Conservation (phyloP, 306 rosid species). For the Geum urbanum region DNA sequence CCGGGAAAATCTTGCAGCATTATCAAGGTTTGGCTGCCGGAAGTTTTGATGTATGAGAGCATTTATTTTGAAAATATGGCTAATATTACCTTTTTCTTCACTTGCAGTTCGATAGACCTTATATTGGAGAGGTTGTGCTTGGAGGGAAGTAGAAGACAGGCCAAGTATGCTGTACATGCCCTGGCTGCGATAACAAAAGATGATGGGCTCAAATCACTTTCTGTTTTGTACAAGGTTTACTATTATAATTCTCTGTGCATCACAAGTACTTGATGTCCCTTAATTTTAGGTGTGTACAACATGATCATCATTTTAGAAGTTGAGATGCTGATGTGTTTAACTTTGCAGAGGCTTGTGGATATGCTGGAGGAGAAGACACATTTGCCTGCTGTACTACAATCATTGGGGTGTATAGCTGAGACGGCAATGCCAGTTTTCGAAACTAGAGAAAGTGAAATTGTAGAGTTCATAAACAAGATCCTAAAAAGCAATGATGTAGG, state of each 20-base stretch:
- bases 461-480: slow-evolving; percentile 71
- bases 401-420: slow-evolving; percentile 95
- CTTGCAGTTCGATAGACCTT: slow-evolving; percentile 84
- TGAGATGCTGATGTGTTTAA: slow-evolving; percentile 31
- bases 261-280: slow-evolving; percentile 7
- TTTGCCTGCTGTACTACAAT: slow-evolving; percentile 90
- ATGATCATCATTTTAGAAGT: slow-evolving; percentile 7
- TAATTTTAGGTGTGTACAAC: not conserved
- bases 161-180: slow-evolving; percentile 94
- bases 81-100: slow-evolving; percentile 24
- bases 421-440: slow-evolving; percentile 95
- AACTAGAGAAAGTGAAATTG: slow-evolving; percentile 84
- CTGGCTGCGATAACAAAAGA: slow-evolving; percentile 95
- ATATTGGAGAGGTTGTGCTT: slow-evolving; percentile 79
- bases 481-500: slow-evolving; percentile 63
- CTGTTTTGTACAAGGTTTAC: slow-evolving; percentile 89
- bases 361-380: slow-evolving; percentile 78
- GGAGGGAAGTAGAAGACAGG: slow-evolving; percentile 94
- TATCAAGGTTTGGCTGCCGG: slow-evolving; percentile 60
- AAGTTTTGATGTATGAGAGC: slow-evolving; percentile 15
- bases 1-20: slow-evolving; percentile 72
- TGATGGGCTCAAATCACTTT: slow-evolving; percentile 88
- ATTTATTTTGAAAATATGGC: slow-evolving; percentile 21
- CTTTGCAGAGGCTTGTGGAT: slow-evolving; percentile 82
- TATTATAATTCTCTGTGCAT: slow-evolving; percentile 33